These are phyloP conservation scores for Penicillium paxilli DNA, from an alignment of 495 filamentous ascomycete genomes.

Conservation along the genomic window DNA sequence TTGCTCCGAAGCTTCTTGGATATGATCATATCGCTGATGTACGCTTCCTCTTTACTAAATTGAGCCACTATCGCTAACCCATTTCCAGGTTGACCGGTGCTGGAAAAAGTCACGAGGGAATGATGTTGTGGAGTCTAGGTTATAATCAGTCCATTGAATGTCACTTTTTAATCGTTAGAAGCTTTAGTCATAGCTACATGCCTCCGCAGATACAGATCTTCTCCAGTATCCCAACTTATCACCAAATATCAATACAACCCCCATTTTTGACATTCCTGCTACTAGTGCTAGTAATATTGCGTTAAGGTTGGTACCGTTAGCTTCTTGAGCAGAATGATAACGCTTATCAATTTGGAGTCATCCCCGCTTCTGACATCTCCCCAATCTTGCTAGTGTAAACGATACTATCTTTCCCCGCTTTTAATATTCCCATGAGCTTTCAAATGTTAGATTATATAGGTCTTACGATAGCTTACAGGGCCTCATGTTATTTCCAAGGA, in stretches of 20 bases:
- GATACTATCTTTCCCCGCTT: neutral
- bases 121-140: constrained; percentile 15
- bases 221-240: neutral
- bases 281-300: neutral
- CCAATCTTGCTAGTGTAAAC: neutral
- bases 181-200: neutral
- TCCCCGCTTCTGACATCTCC: neutral
- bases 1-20: constrained; percentile 43
- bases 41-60: constrained; percentile 5
- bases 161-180: neutral
- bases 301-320: too few species aligned
- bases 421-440: too few species aligned
- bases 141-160: constrained; percentile 11
- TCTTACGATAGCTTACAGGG: neutral
- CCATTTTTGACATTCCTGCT: neutral
- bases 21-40: constrained; percentile 46
- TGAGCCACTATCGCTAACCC: neutral
- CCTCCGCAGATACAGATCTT: neutral
- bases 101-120: constrained; percentile 5
- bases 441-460: neutral
- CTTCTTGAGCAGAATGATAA: too few species aligned
- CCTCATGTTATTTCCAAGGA: neutral
- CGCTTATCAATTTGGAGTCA: neutral
- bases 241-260: neutral
- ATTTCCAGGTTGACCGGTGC: constrained; percentile 12